A percentile compares a stretch with the other conserved stretches of the same genome.
phyloP scores from a whole-genome alignment of 2,329 filamentous ascomycete genomes.

The Rosellinia necatrix region DNA sequence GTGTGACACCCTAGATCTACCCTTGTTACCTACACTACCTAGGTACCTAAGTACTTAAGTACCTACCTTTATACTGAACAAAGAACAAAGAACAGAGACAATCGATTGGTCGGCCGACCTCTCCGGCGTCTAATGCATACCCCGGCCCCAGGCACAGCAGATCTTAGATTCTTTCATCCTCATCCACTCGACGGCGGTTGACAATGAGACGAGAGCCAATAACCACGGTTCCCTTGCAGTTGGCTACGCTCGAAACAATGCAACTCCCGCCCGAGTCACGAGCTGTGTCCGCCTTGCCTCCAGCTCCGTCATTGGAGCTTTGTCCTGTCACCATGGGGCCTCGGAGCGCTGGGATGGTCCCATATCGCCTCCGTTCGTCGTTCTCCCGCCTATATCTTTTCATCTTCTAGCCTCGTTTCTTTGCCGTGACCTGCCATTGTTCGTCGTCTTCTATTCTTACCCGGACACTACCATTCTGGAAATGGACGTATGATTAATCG shows the following conservation, averaged over 20 bases:
- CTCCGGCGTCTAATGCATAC: conserved; percentile 36
- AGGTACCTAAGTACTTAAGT: background rate
- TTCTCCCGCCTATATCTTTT: conserved; percentile 17
- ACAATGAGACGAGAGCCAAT: conserved; percentile 34
- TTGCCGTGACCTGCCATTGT: background rate
- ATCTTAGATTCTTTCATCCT: background rate
- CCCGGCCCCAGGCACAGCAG: conserved; percentile 17
- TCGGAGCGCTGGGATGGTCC: no score
- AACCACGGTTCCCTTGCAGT: conserved; percentile 32
- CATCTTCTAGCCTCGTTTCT: conserved; percentile 1
- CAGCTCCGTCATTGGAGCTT: conserved; percentile 9
- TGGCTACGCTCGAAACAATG: conserved; percentile 21
- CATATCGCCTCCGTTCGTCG: no score
- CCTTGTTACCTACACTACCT: no score
- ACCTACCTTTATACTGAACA: background rate
- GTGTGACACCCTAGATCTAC: no score
- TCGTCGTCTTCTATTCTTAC: conserved; percentile 20
- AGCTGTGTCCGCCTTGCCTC: background rate
- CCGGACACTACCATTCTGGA: conserved; percentile 20
- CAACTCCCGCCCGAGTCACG: conserved; percentile 20
- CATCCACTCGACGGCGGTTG: conserved; percentile 22
- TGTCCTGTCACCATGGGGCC: conserved; percentile 9
- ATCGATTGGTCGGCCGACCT: conserved; percentile 37
- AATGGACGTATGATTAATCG: conserved; percentile 25
- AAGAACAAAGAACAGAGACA: conserved; percentile 17